phyloP scores from a whole-genome alignment of 2,329 filamentous ascomycete species.

The Pseudonectria foliicola region DNA sequence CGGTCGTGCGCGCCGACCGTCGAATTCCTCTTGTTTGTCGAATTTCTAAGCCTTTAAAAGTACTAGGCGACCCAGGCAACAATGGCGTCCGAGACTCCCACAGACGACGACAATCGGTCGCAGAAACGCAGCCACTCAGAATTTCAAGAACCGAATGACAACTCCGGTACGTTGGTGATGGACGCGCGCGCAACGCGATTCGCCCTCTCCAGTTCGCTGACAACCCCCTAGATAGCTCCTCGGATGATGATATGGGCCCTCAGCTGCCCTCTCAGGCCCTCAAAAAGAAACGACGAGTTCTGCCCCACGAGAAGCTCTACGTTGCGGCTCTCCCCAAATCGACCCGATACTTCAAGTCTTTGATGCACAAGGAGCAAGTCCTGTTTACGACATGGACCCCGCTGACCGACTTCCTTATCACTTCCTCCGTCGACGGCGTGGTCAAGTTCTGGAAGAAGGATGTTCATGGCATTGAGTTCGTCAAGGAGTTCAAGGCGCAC shows the following conservation, averaged over 20 bases:
- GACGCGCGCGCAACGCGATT: slow-evolving; percentile 1
- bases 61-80: neutral
- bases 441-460: slow-evolving; percentile 99
- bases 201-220: slow-evolving; percentile 5
- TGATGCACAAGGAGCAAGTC: slow-evolving; percentile 98
- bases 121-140: slow-evolving; percentile 49
- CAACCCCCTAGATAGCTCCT: slow-evolving; percentile 53
- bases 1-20: neutral
- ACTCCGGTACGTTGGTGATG: slow-evolving; percentile 26
- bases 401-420: slow-evolving; percentile 89
- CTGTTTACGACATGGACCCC: slow-evolving; percentile 84
- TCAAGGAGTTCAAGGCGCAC: slow-evolving; percentile 95
- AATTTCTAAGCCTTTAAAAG: neutral
- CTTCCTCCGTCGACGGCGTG: slow-evolving; percentile 86
- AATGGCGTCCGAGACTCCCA: slow-evolving; percentile 20
- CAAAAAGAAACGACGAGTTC: slow-evolving; percentile 84
- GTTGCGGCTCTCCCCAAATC: slow-evolving; percentile 80
- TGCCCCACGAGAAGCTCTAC: slow-evolving; percentile 94
- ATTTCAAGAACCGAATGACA: slow-evolving; percentile 41
- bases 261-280: slow-evolving; percentile 75
- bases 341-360: slow-evolving; percentile 79
- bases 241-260: slow-evolving; percentile 89
- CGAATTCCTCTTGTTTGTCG: neutral
- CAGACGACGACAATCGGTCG: slow-evolving; percentile 27
- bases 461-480: slow-evolving; percentile 85